A percentile compares a stretch with the other conserved stretches of the same genome.
Evolutionary conservation across 2,329 filamentous ascomycete genomes (phyloP).

Genomic region (Aspergillus piperis): DNA sequence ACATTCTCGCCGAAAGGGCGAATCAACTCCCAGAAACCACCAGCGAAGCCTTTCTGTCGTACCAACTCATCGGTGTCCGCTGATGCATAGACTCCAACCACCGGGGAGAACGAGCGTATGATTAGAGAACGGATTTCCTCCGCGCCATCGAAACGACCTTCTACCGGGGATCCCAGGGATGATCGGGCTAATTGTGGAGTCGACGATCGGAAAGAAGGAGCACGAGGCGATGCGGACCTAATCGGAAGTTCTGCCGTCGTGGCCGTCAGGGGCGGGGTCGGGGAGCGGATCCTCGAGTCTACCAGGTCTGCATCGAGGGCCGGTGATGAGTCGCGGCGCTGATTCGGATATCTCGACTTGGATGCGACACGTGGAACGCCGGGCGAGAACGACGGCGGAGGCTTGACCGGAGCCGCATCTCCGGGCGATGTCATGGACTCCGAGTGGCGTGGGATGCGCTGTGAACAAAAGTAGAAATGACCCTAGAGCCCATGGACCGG

Average conservation of each 20-base stretch:
- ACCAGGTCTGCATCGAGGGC: constrained; percentile 47
- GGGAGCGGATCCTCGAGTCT: constrained; percentile 60
- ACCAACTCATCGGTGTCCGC: constrained; percentile 79
- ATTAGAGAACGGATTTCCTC: constrained; percentile 67
- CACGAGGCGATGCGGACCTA: constrained; percentile 67
- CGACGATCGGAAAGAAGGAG: constrained; percentile 61
- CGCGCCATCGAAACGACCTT: constrained; percentile 54
- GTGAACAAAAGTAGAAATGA: constrained; percentile 20
- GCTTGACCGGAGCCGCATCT: constrained; percentile 65
- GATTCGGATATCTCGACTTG: constrained; percentile 58
- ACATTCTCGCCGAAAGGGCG: constrained; percentile 88
- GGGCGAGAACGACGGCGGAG: constrained; percentile 69
- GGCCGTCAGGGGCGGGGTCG: constrained; percentile 54
- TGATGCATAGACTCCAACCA: constrained; percentile 85
- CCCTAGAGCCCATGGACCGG: constrained; percentile 35
- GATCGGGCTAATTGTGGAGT: constrained; percentile 50
- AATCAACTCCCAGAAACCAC: constrained; percentile 80
- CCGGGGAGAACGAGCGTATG: constrained; percentile 81
- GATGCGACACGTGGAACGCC: constrained; percentile 62
- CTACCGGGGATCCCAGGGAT: constrained; percentile 50
- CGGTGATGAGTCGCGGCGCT: constrained; percentile 54
- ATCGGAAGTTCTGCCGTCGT: constrained; percentile 69
- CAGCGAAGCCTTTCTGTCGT: constrained; percentile 77
- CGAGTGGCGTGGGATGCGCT: constrained; percentile 30
- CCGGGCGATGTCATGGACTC: constrained; percentile 68